Evolutionary conservation across 2,329 filamentous ascomycete genomes (phyloP).

Genomic region (Macrophomina pseudophaseolina): DNA sequence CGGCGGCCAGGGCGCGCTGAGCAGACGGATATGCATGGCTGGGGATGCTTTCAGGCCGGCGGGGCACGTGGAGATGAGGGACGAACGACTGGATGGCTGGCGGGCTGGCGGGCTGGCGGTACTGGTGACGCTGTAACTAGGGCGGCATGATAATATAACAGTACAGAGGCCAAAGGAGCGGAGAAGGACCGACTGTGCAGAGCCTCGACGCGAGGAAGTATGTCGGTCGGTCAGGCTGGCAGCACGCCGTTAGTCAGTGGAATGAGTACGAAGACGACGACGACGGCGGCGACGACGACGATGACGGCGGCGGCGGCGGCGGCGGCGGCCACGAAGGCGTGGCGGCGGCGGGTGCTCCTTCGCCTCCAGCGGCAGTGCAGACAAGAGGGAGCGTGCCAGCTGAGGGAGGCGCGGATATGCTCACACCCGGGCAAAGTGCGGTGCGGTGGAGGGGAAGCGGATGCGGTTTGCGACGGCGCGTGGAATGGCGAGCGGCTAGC

Average conservation of each 20-base stretch:
- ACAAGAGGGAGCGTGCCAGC: background rate
- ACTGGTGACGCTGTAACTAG: background rate
- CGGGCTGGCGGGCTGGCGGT: background rate
- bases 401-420: background rate
- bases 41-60: background rate
- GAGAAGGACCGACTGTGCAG: conserved; percentile 21
- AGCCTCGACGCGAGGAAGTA: conserved; percentile 26
- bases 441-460: background rate
- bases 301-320: background rate
- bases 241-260: background rate
- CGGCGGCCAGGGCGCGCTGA: background rate
- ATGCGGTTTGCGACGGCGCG: no score
- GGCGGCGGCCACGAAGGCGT: conserved; percentile 2
- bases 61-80: conserved; percentile 5
- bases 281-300: no score
- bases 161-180: background rate
- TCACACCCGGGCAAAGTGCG: background rate
- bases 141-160: conserved; percentile 7
- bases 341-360: background rate
- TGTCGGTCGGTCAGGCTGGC: background rate
- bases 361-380: conserved; percentile 1
- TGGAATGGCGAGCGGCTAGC: no score
- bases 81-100: no score
- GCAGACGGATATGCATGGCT: background rate
- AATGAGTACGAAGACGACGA: no score